Conservation (phyloP, 2,329 filamentous ascomycete genomes). For the Pyrenophora seminiperda region DNA sequence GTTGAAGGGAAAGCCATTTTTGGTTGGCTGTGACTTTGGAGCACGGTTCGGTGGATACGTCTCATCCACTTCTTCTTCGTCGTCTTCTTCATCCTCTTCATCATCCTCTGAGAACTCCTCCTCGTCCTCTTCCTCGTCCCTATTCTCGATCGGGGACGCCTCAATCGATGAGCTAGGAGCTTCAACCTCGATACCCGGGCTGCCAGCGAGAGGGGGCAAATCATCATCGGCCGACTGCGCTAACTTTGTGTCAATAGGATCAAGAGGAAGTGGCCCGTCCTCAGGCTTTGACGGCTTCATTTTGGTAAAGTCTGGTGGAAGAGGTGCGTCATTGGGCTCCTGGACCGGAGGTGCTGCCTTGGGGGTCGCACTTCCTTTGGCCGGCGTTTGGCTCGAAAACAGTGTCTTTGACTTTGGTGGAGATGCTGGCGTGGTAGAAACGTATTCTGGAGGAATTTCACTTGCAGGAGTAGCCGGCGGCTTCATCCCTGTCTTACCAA, state of each 20-base stretch:
- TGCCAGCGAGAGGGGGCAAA: slow-evolving; percentile 53
- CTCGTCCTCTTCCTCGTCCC: slow-evolving; percentile 37
- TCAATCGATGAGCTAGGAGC: slow-evolving; percentile 43
- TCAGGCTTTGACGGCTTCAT: slow-evolving; percentile 34
- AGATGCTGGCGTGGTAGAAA: slow-evolving; percentile 46
- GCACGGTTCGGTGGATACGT: slow-evolving; percentile 28
- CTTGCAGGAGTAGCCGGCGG: slow-evolving; percentile 48
- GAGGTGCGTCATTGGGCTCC: slow-evolving; percentile 42
- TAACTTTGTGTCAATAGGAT: slow-evolving; percentile 37
- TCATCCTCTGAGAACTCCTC: slow-evolving; percentile 33
- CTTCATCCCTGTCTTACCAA: slow-evolving; percentile 52
- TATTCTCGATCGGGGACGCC: slow-evolving; percentile 39
- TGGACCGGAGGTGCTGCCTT: slow-evolving; percentile 42
- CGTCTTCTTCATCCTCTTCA: slow-evolving; percentile 49
- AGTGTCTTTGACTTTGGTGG: slow-evolving; percentile 31
- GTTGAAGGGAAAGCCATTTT: slow-evolving; percentile 23
- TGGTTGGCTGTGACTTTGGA: slow-evolving; percentile 23
- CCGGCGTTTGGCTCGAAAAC: slow-evolving; percentile 25
- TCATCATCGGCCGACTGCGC: slow-evolving; percentile 46
- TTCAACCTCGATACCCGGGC: slow-evolving; percentile 53
- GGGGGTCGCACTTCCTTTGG: slow-evolving; percentile 32
- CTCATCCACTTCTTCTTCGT: slow-evolving; percentile 54
- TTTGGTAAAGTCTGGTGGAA: slow-evolving; percentile 46
- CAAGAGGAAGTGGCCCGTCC: slow-evolving; percentile 46
- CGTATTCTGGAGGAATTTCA: slow-evolving; percentile 42